Evolutionary conservation across 768 basidiomycete species (phyloP), one percentile per base, ranked within the genome.

Genomic region (Tulasnella sp.): DNA sequence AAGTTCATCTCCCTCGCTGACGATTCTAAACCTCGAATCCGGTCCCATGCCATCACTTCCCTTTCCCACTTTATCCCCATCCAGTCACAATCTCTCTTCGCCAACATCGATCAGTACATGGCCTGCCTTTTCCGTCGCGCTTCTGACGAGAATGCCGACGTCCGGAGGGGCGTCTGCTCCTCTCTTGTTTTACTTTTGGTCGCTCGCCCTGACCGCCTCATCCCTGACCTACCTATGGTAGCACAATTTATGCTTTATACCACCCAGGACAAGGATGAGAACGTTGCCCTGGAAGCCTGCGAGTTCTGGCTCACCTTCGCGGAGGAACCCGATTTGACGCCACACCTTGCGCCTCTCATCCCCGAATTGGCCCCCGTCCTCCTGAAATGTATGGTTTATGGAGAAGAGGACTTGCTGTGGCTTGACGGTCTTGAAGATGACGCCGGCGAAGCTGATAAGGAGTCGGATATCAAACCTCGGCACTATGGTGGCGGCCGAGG

Each of bases 241-340:
- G 92, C 94, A 25, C 91, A 96, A 68, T 99, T 96, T 70, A 98
- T 99, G 90, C 77, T 98, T 36, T 98, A 92, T 72, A 94, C 91
- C 25, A 97, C 91, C 12, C 92, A 93, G 71, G 93, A 97, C 74
- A 86, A 87, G 72, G 91, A 97, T 68, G 93, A 97, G 71, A 85
- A 84, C 61, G 94, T 91, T 52, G 92, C 94, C 2, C 76, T 99
- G 48, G 96, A 99, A 72, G 96, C 96, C 21, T 96, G 93, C 76
- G 96, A 99, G 75, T 99, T 99, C 70, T 99, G 96, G 96, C 76
- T 99, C 60, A 96, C 93, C 1, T 98, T 99, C 66, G 93, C 96
- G 14, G 96, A 99, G 68, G 91, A 97, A 63, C 82, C 82, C 36
- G 89, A 91, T 49, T 76, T 98, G 21, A 82, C 82, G 8, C 79